These are phyloP conservation scores for Bipolaris gigantea DNA, from an alignment of 2,329 filamentous ascomycete genomes.

Conservation along the genomic window DNA sequence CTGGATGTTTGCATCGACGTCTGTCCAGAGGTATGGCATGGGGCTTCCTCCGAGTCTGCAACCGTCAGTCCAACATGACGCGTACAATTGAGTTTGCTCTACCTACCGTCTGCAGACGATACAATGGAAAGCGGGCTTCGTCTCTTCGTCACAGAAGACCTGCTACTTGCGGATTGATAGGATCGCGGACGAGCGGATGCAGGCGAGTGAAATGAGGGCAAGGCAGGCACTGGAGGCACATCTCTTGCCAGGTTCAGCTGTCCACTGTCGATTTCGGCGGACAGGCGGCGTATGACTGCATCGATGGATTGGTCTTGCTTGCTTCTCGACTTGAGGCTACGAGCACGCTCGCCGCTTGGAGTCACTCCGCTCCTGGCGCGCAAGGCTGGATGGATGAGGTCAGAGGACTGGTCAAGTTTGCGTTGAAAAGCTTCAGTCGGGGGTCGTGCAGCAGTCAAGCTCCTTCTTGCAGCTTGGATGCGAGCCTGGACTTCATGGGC, in stretches of 20 bases:
- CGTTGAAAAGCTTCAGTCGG: conserved; percentile 13
- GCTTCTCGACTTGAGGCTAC: conserved; percentile 6
- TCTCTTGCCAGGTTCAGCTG: not conserved
- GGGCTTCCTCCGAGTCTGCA: conserved; percentile 8
- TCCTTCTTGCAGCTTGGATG: conserved; percentile 25
- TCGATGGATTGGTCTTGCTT: conserved; percentile 22
- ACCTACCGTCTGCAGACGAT: conserved; percentile 14
- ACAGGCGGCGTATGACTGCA: conserved; percentile 28
- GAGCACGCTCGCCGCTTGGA: not conserved
- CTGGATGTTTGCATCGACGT: conserved; percentile 13
- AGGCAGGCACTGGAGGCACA: conserved; percentile 5
- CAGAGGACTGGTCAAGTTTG: conserved; percentile 14
- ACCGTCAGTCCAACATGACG: not conserved
- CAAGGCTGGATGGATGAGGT: conserved; percentile 14
- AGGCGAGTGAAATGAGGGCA: conserved; percentile 3
- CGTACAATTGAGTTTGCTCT: not conserved
- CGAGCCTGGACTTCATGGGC: conserved; percentile 24
- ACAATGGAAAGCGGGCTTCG: conserved; percentile 23
- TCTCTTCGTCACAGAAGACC: conserved; percentile 16
- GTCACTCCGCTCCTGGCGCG: conserved; percentile 11
- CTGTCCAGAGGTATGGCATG: conserved; percentile 1
- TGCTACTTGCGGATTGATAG: conserved; percentile 10
- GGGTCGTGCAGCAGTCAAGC: conserved; percentile 10
- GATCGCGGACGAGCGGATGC: conserved; percentile 8
- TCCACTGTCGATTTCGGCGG: not conserved